Evolutionary conservation across 805 yeast species (phyloP).

Genomic region (Myxozyma melibiosi): DNA sequence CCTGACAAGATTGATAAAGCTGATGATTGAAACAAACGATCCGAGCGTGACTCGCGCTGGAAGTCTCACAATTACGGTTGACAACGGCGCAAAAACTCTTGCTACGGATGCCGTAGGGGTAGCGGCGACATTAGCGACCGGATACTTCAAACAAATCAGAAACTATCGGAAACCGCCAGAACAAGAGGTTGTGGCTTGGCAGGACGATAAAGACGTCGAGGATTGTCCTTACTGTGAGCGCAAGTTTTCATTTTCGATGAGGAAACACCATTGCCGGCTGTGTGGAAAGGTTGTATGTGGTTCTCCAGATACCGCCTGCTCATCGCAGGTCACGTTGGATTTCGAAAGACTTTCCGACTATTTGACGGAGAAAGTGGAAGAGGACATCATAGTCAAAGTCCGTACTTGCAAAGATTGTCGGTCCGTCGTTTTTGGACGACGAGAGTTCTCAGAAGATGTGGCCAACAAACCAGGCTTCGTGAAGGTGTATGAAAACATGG

Average conservation of each 20-base stretch:
- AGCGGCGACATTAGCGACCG: slow-evolving; percentile 30
- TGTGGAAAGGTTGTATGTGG: slow-evolving; percentile 88
- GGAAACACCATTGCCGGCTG: slow-evolving; percentile 90
- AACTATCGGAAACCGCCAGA: slow-evolving; percentile 47
- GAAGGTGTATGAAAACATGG: slow-evolving; percentile 48
- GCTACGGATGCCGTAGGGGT: slow-evolving; percentile 32
- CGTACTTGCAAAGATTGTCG: slow-evolving; percentile 76
- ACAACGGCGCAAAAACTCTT: slow-evolving; percentile 38
- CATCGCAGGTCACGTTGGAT: slow-evolving; percentile 52
- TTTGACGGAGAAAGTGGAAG: slow-evolving; percentile 21
- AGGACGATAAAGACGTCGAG: slow-evolving; percentile 50
- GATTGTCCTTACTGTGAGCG: slow-evolving; percentile 67
- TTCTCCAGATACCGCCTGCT: slow-evolving; percentile 62
- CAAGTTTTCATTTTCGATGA: slow-evolving; percentile 55
- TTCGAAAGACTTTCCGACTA: slow-evolving; percentile 24
- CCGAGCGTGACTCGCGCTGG: slow-evolving; percentile 38
- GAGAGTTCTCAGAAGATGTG: slow-evolving; percentile 52
- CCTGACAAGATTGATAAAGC: slow-evolving; percentile 39
- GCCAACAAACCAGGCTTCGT: slow-evolving; percentile 43
- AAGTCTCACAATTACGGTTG: slow-evolving; percentile 21
- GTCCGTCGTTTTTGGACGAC: slow-evolving; percentile 57
- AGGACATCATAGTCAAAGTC: slow-evolving; percentile 40
- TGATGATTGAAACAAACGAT: slow-evolving; percentile 24
- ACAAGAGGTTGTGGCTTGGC: slow-evolving; percentile 65
- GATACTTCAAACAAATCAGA: slow-evolving; percentile 27